Conservation (phyloP, 1,284 basidiomycete species). For the Cerioporus squamosus region DNA sequence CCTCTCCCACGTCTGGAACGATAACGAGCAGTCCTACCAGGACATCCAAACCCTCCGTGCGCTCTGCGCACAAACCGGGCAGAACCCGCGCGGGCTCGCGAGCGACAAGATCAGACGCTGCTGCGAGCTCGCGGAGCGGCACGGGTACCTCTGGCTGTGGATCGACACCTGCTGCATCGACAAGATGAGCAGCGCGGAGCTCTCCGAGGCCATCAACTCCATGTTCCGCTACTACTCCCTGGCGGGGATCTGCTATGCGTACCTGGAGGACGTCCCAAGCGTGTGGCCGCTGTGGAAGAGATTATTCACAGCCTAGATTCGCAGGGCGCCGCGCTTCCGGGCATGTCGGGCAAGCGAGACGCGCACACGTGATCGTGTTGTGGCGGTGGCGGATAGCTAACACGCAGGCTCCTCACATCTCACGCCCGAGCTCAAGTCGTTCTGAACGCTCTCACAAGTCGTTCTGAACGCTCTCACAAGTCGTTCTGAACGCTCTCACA, state of each 20-base stretch:
- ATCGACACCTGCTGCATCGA: constrained; percentile 11
- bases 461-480: too few species aligned
- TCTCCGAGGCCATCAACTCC: constrained; percentile 12
- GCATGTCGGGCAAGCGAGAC: too few species aligned
- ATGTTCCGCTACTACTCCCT: constrained; percentile 8
- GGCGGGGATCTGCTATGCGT: constrained; percentile 1
- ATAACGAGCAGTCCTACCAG: constrained; percentile 1
- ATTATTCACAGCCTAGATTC: too few species aligned
- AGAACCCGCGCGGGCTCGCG: not conserved
- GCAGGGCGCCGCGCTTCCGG: too few species aligned
- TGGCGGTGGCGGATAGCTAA: too few species aligned
- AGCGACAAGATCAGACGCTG: not conserved
- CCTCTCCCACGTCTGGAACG: not conserved
- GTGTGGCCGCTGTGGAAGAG: too few species aligned
- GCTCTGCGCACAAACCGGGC: not conserved
- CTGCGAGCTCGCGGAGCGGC: constrained; percentile 1
- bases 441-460: too few species aligned
- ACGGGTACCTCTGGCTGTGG: constrained; percentile 6
- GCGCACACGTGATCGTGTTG: too few species aligned
- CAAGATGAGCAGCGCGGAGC: constrained; percentile 10
- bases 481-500: too few species aligned
- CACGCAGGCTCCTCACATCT: too few species aligned
- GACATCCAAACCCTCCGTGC: not conserved
- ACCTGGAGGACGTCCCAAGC: constrained; percentile 3
- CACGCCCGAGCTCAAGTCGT: too few species aligned